A percentile compares a stretch with the other conserved stretches of the same genome.
Conservation (phyloP, 2,329 filamentous ascomycete genomes). For the Sporothrix humicola region DNA sequence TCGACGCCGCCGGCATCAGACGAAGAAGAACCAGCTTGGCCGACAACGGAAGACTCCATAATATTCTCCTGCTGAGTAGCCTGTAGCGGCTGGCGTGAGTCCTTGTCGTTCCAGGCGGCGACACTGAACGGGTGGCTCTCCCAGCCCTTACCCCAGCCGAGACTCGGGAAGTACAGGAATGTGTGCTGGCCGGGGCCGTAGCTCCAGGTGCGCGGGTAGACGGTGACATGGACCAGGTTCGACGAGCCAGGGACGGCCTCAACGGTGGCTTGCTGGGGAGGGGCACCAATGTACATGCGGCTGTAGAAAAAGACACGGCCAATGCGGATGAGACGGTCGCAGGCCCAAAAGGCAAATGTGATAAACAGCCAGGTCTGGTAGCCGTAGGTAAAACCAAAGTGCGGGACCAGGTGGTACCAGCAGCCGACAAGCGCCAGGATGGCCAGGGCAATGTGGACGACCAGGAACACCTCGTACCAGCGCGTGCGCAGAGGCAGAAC, state of each 20-base stretch:
- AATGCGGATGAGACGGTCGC: neutral
- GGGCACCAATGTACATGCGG: neutral
- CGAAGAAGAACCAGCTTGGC: neutral
- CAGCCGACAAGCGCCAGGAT: constrained; percentile 16
- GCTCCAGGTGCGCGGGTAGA: neutral
- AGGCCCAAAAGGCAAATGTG: constrained; percentile 15
- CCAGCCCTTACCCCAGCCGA: constrained; percentile 25
- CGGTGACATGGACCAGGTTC: constrained; percentile 5
- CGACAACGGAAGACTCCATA: neutral
- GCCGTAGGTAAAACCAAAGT: constrained; percentile 21
- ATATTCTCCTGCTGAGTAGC: neutral
- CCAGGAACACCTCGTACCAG: constrained; percentile 58
- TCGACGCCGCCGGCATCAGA: neutral
- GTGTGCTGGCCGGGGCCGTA: constrained; percentile 17
- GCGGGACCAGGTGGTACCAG: constrained; percentile 23
- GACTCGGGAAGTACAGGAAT: constrained; percentile 15
- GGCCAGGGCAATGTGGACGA: constrained; percentile 49
- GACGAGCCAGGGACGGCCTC: neutral
- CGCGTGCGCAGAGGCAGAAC: constrained; percentile 49
- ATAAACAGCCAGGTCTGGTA: constrained; percentile 22
- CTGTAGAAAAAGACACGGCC: constrained; percentile 9
- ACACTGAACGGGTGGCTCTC: constrained; percentile 25
- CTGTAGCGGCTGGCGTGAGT: neutral
- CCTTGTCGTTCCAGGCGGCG: constrained; percentile 10
- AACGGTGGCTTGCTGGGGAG: constrained; percentile 3